These are phyloP conservation scores for Botryosphaeria dothidea DNA, from an alignment of 2,329 filamentous ascomycete genomes.

Conservation along the genomic window DNA sequence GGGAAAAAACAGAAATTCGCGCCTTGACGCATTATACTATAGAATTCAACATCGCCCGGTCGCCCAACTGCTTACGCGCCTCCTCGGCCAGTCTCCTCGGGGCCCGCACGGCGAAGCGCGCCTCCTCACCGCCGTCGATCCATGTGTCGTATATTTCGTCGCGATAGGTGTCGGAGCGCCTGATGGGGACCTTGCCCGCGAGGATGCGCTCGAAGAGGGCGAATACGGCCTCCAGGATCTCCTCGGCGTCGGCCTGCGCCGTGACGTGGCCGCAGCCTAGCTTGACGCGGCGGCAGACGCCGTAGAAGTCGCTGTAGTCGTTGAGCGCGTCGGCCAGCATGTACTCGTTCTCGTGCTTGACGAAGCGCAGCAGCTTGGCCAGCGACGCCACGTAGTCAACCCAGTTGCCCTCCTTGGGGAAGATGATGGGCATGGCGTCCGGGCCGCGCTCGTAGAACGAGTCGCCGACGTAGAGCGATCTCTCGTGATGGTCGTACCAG, in stretches of 20 bases:
- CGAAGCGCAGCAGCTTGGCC: conserved; percentile 63
- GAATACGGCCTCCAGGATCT: conserved; percentile 37
- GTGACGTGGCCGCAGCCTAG: conserved; percentile 43
- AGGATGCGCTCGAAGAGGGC: conserved; percentile 36
- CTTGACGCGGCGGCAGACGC: conserved; percentile 26
- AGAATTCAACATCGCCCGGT: not conserved
- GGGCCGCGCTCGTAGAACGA: conserved; percentile 44
- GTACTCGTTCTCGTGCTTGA: conserved; percentile 23
- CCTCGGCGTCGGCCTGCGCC: conserved; percentile 36
- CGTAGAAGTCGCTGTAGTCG: conserved; percentile 26
- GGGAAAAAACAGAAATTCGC: not conserved
- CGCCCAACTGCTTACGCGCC: conserved; percentile 22
- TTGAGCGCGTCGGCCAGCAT: conserved; percentile 16
- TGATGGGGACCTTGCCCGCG: conserved; percentile 35
- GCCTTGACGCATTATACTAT: not conserved
- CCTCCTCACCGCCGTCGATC: conserved; percentile 32
- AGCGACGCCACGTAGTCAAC: conserved; percentile 86
- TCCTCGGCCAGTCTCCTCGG: conserved; percentile 36
- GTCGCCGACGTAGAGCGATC: conserved; percentile 49
- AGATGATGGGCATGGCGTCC: conserved; percentile 41
- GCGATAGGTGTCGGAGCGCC: conserved; percentile 26
- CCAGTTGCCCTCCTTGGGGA: conserved; percentile 61
- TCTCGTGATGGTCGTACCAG: conserved; percentile 47
- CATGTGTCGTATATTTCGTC: conserved; percentile 39
- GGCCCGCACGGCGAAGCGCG: conserved; percentile 38